phyloP scores from a whole-genome alignment of 495 filamentous ascomycete genomes.

The Recurvomyces mirabilis region DNA sequence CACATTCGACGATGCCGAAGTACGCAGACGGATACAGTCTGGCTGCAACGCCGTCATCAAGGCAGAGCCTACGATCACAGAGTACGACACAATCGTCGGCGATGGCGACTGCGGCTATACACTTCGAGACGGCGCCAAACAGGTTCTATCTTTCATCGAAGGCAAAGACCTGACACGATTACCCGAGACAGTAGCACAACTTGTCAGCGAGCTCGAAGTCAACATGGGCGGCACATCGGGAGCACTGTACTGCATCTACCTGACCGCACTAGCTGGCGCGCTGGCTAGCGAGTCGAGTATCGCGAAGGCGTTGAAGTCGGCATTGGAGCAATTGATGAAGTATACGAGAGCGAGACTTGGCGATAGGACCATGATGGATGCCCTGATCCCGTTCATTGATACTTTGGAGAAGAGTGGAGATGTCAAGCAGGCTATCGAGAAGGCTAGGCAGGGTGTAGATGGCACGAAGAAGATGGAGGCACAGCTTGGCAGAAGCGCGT shows the following conservation, averaged over 20 bases:
- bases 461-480: slow-evolving; percentile 23
- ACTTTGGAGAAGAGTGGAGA: slow-evolving; percentile 12
- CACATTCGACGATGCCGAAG: slow-evolving; percentile 11
- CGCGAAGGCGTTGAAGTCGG: slow-evolving; percentile 11
- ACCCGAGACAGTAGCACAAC: slow-evolving; percentile 13
- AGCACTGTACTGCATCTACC: slow-evolving; percentile 23
- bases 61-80: slow-evolving; percentile 23
- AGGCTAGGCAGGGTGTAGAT: slow-evolving; percentile 17
- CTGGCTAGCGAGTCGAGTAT: slow-evolving; percentile 9
- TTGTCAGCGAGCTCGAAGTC: slow-evolving; percentile 21
- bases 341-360: slow-evolving; percentile 20
- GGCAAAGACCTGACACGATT: slow-evolving; percentile 18
- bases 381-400: slow-evolving; percentile 23
- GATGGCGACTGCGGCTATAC: slow-evolving; percentile 26
- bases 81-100: slow-evolving; percentile 24
- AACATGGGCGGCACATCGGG: slow-evolving; percentile 25
- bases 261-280: slow-evolving; percentile 14
- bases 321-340: slow-evolving; percentile 18
- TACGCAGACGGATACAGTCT: slow-evolving; percentile 12
- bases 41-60: slow-evolving; percentile 23
- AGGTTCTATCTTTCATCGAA: slow-evolving; percentile 19
- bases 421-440: slow-evolving; percentile 10
- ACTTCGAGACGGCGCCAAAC: slow-evolving; percentile 20
- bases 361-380: slow-evolving; percentile 25
- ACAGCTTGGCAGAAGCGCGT: slow-evolving; percentile 19